Conservation (phyloP, 148 eudicot species). For the Amaranthus cruentus region DNA sequence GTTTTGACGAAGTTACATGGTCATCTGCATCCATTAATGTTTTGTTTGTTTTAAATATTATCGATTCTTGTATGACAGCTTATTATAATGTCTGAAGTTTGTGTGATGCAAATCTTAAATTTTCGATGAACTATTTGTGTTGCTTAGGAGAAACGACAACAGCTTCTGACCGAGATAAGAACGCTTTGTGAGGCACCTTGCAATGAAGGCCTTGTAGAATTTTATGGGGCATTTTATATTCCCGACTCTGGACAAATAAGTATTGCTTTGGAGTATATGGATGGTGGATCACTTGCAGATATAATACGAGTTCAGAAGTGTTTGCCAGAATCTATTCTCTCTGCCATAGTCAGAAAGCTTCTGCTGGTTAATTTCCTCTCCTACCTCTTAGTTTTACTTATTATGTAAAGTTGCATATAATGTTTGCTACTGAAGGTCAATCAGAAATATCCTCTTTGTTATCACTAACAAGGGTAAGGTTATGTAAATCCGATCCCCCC, state of each 20-base stretch:
- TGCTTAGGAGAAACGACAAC: slow-evolving; percentile 77
- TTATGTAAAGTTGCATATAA: too few species aligned
- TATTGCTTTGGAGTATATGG: slow-evolving; percentile 95
- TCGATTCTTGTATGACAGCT: not conserved
- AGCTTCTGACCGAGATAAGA: slow-evolving; percentile 84
- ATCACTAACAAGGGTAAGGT: too few species aligned
- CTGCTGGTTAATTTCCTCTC: slow-evolving; percentile 40
- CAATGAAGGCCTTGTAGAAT: slow-evolving; percentile 83
- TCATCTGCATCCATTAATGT: not conserved
- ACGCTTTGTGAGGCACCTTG: slow-evolving; percentile 94
- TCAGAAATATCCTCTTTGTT: not conserved
- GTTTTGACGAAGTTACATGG: not conserved
- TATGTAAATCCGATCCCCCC: too few species aligned
- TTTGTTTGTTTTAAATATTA: not conserved
- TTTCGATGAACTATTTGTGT: not conserved
- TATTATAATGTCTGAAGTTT: not conserved
- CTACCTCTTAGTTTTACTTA: not conserved
- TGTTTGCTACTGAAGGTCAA: too few species aligned
- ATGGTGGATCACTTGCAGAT: slow-evolving; percentile 96
- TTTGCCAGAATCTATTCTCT: slow-evolving; percentile 84
- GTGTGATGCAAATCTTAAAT: not conserved
- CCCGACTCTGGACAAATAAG: slow-evolving; percentile 97
- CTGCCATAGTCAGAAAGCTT: slow-evolving; percentile 68
- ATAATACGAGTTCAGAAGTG: slow-evolving; percentile 44
- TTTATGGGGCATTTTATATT: slow-evolving; percentile 92